These are phyloP conservation scores for Saccharomycopsis schoenii DNA, from an alignment of 805 yeast genomes.

Conservation along the genomic window DNA sequence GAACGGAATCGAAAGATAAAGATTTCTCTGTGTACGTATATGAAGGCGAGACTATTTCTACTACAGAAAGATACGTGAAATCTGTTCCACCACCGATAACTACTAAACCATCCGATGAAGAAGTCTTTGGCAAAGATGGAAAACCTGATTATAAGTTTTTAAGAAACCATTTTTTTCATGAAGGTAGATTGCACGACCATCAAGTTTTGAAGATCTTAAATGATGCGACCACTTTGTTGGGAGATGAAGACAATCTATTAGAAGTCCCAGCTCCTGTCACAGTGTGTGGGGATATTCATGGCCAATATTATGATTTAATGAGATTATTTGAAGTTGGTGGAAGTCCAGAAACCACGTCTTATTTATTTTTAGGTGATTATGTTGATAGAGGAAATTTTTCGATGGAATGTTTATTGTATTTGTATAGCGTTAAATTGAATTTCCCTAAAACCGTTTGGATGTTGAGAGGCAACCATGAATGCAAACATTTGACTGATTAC, in stretches of 20 bases:
- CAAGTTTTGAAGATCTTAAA: slow-evolving; percentile 63
- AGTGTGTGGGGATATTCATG: slow-evolving; percentile 96
- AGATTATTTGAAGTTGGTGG: slow-evolving; percentile 93
- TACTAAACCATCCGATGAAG: slow-evolving; percentile 52
- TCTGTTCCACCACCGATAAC: slow-evolving; percentile 60
- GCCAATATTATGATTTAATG: slow-evolving; percentile 84
- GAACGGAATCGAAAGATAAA: slow-evolving; percentile 5
- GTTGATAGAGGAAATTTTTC: slow-evolving; percentile 93
- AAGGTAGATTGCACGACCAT: slow-evolving; percentile 65
- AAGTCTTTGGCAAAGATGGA: slow-evolving; percentile 54
- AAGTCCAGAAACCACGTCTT: slow-evolving; percentile 64
- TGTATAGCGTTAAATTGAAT: slow-evolving; percentile 71
- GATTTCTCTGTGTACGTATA: slow-evolving; percentile 34
- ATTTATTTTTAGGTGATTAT: slow-evolving; percentile 84
- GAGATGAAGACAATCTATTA: slow-evolving; percentile 68
- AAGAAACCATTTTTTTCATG: slow-evolving; percentile 62
- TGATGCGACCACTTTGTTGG: slow-evolving; percentile 53
- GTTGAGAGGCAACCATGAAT: slow-evolving; percentile 92
- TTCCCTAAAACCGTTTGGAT: slow-evolving; percentile 68
- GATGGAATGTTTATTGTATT: slow-evolving; percentile 65
- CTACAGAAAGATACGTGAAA: slow-evolving; percentile 40
- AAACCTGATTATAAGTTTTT: slow-evolving; percentile 66
- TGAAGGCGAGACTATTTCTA: slow-evolving; percentile 34
- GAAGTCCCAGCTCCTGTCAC: slow-evolving; percentile 87
- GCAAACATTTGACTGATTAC: slow-evolving; percentile 85